Evolutionary conservation across 306 rosid species (phyloP).

Genomic region (Dalbergia cochinchinensis): DNA sequence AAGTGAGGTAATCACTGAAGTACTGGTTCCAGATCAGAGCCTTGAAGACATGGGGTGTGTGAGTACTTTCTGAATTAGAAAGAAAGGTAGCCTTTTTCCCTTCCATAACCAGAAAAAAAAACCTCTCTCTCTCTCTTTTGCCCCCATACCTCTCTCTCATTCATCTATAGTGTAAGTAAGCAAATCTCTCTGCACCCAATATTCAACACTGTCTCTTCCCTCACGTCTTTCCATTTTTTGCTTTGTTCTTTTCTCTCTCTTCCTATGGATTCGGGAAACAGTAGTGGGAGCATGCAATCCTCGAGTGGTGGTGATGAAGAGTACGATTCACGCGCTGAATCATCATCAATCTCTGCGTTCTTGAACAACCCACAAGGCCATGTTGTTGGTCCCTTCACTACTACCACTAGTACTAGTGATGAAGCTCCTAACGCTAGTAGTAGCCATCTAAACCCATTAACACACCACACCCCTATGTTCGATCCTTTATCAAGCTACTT

Average conservation of each 20-base stretch:
- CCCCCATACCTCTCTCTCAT: slow-evolving; percentile 36
- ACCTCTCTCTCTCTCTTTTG: slow-evolving; percentile 19
- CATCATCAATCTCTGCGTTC: slow-evolving; percentile 63
- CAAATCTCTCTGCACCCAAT: slow-evolving; percentile 45
- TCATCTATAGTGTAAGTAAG: not conserved
- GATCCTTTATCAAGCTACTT: slow-evolving; percentile 71
- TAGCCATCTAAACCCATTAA: not conserved
- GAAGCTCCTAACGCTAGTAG: not conserved
- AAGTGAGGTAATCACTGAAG: slow-evolving; percentile 46
- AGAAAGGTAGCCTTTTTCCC: slow-evolving; percentile 18
- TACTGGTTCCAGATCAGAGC: slow-evolving; percentile 54
- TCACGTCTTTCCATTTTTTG: slow-evolving; percentile 49
- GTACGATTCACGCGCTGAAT: slow-evolving; percentile 81
- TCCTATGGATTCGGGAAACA: slow-evolving; percentile 84
- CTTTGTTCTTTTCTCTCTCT: not conserved
- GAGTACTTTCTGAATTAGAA: slow-evolving; percentile 44
- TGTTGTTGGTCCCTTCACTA: slow-evolving; percentile 21
- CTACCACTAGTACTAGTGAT: not conserved
- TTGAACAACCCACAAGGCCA: slow-evolving; percentile 27
- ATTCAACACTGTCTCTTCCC: slow-evolving; percentile 13
- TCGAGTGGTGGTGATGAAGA: slow-evolving; percentile 93
- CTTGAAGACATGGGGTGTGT: slow-evolving; percentile 27
- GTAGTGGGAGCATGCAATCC: slow-evolving; percentile 92
- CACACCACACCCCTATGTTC: slow-evolving; percentile 42
- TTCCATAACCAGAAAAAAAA: slow-evolving; percentile 42